Base-by-base conservation (phyloP, 495 filamentous ascomycete species). In the Daldinia loculata region DNA sequence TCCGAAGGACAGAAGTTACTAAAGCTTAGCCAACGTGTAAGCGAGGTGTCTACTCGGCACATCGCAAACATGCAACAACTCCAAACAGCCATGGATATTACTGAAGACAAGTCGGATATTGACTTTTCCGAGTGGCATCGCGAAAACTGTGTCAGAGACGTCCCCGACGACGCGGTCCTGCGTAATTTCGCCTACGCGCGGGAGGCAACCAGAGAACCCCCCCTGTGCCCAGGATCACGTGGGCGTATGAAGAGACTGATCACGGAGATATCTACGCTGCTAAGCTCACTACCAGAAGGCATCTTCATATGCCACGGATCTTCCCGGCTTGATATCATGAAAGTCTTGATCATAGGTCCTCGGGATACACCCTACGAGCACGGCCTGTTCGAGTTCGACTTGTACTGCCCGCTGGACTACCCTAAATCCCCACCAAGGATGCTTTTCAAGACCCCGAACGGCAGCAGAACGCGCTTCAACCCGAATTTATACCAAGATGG, bases 321-420 rank as follows among this genome's bases (percentile, higher is more conserved):
- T 17, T 81, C 79, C 4, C 79, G 88, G 0, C 79, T 84, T 2
- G 88, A 90, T 72, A 71, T 87, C 15, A 82, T 90, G 75, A 89
- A 88, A 71, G 72, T 84, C 24, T 61, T 91, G 67, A 89, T 91
- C 27, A 74, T 86, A 8, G 89, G 88, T 0, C 86, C 87, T 3
- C 71, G 67, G 12, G 82, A 76, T 9, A 89, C 89, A 9, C 89
- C 89, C 14, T 90, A 91, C 80, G 85, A 88, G 68, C 76, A 85
- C 43, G 89, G 87, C 0, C 67, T 89, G 12, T 90, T 89, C 74
- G 88, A 88, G 75, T 89, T 90, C 61, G 87, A 90, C 69, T 62
- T 90, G 56, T 82, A 80, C 55, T 85, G 83, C 57, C 69, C 66
- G 12, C 7, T 50, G 0, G 64, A 84, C 15, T 91, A 87, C 52